These are phyloP conservation scores for Aspergillus candidus DNA, from an alignment of 2,329 filamentous ascomycete genomes.

Conservation along the genomic window DNA sequence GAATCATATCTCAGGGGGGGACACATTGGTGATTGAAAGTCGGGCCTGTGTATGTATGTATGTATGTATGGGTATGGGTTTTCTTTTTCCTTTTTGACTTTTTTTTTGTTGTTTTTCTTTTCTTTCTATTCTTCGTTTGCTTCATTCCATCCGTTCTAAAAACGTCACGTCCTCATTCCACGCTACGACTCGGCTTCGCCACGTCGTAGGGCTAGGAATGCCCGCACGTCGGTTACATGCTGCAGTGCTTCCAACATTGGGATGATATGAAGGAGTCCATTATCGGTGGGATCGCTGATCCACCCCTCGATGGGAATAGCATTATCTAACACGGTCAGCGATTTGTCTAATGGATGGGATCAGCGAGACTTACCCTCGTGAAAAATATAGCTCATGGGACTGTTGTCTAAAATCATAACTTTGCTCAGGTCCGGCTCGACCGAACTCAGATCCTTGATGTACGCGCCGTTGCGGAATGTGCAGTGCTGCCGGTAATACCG, in stretches of 20 bases:
- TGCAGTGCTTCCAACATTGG: constrained; percentile 90
- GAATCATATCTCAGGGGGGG: too few relatives aligned
- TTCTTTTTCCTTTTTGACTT: not conserved
- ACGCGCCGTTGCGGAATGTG: constrained; percentile 89
- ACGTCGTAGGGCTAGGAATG: constrained; percentile 78
- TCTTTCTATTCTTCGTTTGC: not conserved
- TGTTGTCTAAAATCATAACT: constrained; percentile 99
- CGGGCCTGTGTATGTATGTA: too few relatives aligned
- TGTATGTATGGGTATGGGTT: too few relatives aligned
- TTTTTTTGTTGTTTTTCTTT: constrained; percentile 1
- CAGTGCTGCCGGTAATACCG: constrained; percentile 96
- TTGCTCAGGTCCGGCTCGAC: constrained; percentile 96
- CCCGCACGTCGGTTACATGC: constrained; percentile 92
- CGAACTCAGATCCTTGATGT: constrained; percentile 94
- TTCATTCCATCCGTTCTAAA: not conserved
- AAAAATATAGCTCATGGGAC: constrained; percentile 95
- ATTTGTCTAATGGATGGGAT: constrained; percentile 1
- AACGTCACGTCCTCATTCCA: not conserved
- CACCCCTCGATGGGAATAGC: constrained; percentile 98
- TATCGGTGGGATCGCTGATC: constrained; percentile 98
- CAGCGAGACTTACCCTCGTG: constrained; percentile 68
- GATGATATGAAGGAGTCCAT: constrained; percentile 85
- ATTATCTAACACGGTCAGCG: constrained; percentile 62
- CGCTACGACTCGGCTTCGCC: constrained; percentile 55
- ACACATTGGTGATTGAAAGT: too few relatives aligned